phyloP scores from a whole-genome alignment of 2,329 filamentous ascomycete genomes.

The Alternaria sp. region DNA sequence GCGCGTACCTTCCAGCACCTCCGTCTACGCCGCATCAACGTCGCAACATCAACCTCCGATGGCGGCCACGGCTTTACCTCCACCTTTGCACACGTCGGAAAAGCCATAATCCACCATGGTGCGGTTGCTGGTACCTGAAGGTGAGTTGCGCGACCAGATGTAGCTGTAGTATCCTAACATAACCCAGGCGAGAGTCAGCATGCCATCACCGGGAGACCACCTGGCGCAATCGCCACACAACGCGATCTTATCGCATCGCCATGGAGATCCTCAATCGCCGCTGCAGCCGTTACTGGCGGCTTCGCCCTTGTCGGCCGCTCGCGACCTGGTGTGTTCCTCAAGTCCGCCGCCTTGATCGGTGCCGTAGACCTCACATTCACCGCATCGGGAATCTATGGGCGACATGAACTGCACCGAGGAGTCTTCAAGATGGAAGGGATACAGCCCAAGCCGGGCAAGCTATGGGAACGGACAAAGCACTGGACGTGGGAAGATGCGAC shows the following conservation, averaged over 20 bases:
- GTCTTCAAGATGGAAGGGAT: slow-evolving; percentile 27
- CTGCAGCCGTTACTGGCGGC: slow-evolving; percentile 15
- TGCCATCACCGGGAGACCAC: slow-evolving; percentile 11
- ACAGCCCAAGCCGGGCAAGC: slow-evolving; percentile 21
- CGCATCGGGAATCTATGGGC: slow-evolving; percentile 15
- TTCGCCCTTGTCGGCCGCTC: slow-evolving; percentile 20
- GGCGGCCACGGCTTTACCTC: not conserved
- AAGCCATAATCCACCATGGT: slow-evolving; percentile 22
- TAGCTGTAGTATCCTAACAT: slow-evolving; percentile 8
- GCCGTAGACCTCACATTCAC: slow-evolving; percentile 12
- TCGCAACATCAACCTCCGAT: not conserved
- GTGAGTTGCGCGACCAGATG: not conserved
- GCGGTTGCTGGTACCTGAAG: slow-evolving; percentile 31
- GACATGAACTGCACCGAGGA: slow-evolving; percentile 24
- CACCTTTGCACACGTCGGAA: not conserved
- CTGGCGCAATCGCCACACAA: slow-evolving; percentile 11
- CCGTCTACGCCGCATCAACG: not conserved
- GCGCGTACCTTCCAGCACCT: not conserved
- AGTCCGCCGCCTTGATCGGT: slow-evolving; percentile 17
- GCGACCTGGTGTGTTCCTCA: slow-evolving; percentile 26
- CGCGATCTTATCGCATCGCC: slow-evolving; percentile 12
- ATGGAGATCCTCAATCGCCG: slow-evolving; percentile 10
- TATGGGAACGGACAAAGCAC: slow-evolving; percentile 30
- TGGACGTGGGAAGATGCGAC: slow-evolving; percentile 23
- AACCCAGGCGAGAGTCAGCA: slow-evolving; percentile 29